Base-by-base conservation (phyloP, 1,284 basidiomycete species). In the Pseudozyma hubeiensis region DNA sequence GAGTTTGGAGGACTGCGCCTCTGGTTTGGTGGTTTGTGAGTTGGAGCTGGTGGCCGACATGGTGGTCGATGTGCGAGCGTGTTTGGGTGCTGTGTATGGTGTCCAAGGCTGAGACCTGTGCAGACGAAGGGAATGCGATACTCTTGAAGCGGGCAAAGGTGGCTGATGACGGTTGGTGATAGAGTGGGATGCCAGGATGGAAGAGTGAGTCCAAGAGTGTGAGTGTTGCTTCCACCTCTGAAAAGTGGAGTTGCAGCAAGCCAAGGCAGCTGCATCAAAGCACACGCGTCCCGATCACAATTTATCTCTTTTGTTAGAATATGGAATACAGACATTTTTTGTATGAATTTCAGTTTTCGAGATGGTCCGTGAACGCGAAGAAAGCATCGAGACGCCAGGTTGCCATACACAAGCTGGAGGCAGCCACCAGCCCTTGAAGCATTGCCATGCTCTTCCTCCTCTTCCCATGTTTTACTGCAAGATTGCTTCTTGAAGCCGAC, bases 231-330 rank as follows among this genome's bases (percentile, higher is more conserved):
- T 53, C 31, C 13, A 35, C 33, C 35, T 39, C 47, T 41, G 39
- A 33, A 48, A 62, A 68, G 65, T 67, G 53, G 58, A 61, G 58
- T 58, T 7, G 30, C 10, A 14, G 29, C 33, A 16, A 30, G 46
- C 30, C 30, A 41, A 41, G 40, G 40, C 40, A 8, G 45, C 35
- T 7, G 24, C 34, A 56, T 50, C 63, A 52, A 24, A 55, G 56
- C 51, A 66, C 53, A 46, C 65, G 65, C 65, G 60, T 63, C 60
- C 65, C 65, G 65, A 68, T 68, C 65, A 68, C 65, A 13, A 53
- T 33, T 35, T 53, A 48, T 33, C 6, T 0, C 2, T 9, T 19
- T 24, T 66, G 64, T 61, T 60, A 56, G 44, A 53, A 19, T 44
- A 1, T 6, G 3, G 43, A 4, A 7, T 3, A 5, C 4, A 43